Base-by-base conservation (phyloP, 108 stramenopile genomes). In the Schizochytrium sp. region DNA sequence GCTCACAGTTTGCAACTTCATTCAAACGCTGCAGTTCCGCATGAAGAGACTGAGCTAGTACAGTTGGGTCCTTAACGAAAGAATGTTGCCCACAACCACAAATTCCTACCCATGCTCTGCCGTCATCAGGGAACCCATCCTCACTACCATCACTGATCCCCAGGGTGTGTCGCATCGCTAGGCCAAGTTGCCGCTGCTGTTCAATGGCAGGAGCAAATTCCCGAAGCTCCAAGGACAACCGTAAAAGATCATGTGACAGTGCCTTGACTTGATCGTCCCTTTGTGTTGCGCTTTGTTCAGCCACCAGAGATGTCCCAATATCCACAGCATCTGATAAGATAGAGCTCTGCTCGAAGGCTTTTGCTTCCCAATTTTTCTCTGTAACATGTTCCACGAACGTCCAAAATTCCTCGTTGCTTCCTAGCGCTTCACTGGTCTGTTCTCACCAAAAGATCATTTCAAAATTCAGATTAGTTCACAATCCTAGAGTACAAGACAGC, bases 171-270 rank as follows among this genome's bases (percentile, higher is more conserved):
- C 47, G 5, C 76, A 55, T 5, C 15, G 50, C 50, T 10, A 83
- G 76, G 5, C 76, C 76, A 0, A 83, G 47, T 53, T 83, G 76
- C 15, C 76, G 47, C 47, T 83, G 76, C 47, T 83, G 76, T 28
- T 83, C 76, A 1, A 83, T 55, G 15, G 76, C 76, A 38, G 76
- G 76, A 47, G 53, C 50, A 2, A 55, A 55, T 28, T 49, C 76
- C 50, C 76, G 76, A 10, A 83, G 47, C 47, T 83, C 76, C 0
- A 83, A 44, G 42, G 64, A 7, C 12, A 69, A 15, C 2, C 64
- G 64, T 7, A 69, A 44, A 10, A 69, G 64, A 15, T 69, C 64
- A 44, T 38, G 64, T 8, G 64, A 28, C 42, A 69, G 44, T 15
- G 10, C 59, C 17, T 60, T n/a, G 1, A 60, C 59, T 28, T 28